phyloP scores from a whole-genome alignment of 2,329 filamentous ascomycete species.

The Stenocarpella maydis region DNA sequence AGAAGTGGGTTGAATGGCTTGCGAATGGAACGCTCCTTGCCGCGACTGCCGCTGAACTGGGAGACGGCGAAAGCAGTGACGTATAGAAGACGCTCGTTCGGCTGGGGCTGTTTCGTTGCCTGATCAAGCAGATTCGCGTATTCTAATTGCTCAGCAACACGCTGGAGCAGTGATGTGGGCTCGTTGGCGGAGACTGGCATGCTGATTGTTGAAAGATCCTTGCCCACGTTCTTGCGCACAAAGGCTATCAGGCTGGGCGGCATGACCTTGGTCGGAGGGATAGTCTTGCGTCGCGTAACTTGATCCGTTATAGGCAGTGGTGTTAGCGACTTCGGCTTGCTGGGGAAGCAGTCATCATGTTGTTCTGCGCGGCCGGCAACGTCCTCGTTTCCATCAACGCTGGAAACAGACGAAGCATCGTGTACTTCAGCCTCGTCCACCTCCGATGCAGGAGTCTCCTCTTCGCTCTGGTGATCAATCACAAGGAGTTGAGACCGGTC shows the following conservation, averaged over 20 bases:
- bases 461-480: slow-evolving; percentile 75
- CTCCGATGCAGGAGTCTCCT: slow-evolving; percentile 65
- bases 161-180: slow-evolving; percentile 86
- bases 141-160: slow-evolving; percentile 88
- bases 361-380: slow-evolving; percentile 64
- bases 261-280: slow-evolving; percentile 77
- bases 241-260: slow-evolving; percentile 95
- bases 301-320: slow-evolving; percentile 77
- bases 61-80: slow-evolving; percentile 92
- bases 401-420: slow-evolving; percentile 67
- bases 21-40: slow-evolving; percentile 89
- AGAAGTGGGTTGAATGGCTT: slow-evolving; percentile 98
- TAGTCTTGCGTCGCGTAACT: slow-evolving; percentile 72
- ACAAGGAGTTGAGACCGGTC: slow-evolving; percentile 73
- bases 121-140: slow-evolving; percentile 86
- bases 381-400: slow-evolving; percentile 65
- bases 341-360: slow-evolving; percentile 72
- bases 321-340: slow-evolving; percentile 75
- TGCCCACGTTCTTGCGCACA: slow-evolving; percentile 95
- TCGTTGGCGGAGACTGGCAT: slow-evolving; percentile 99
- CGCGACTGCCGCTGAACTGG: slow-evolving; percentile 79
- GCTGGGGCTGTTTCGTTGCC: slow-evolving; percentile 68
- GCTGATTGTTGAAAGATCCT: slow-evolving; percentile 93
- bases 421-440: slow-evolving; percentile 66
- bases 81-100: slow-evolving; percentile 78